Evolutionary conservation across 2,329 filamentous ascomycete species (phyloP).

Genomic region (Chaetomium globosum): DNA sequence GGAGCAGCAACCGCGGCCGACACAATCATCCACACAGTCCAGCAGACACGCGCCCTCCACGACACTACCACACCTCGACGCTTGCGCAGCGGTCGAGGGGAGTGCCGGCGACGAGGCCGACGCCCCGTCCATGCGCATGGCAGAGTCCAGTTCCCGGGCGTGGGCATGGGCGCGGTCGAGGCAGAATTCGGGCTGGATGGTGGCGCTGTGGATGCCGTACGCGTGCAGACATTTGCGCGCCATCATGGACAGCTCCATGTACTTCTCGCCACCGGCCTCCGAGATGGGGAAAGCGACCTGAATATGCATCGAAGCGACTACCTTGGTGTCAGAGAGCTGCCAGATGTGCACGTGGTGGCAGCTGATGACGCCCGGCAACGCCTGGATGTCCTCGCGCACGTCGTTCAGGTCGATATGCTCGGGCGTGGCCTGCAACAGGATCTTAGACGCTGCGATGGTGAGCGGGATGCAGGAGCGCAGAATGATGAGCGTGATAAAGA

Average conservation of each 20-base stretch:
- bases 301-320: slow-evolving; percentile 90
- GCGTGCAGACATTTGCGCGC: slow-evolving; percentile 88
- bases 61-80: slow-evolving; percentile 34
- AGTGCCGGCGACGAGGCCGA: slow-evolving; percentile 30
- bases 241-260: slow-evolving; percentile 85
- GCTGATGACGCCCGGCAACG: slow-evolving; percentile 80
- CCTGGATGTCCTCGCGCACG: slow-evolving; percentile 87
- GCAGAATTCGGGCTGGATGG: slow-evolving; percentile 91
- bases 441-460: slow-evolving; percentile 77
- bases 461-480: slow-evolving; percentile 75
- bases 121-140: slow-evolving; percentile 44
- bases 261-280: slow-evolving; percentile 73
- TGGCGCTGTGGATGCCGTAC: slow-evolving; percentile 95
- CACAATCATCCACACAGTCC: slow-evolving; percentile 55
- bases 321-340: slow-evolving; percentile 93
- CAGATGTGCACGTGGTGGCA: slow-evolving; percentile 97
- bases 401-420: slow-evolving; percentile 85
- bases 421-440: slow-evolving; percentile 91
- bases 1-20: slow-evolving; percentile 51
- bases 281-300: slow-evolving; percentile 89
- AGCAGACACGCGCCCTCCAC: slow-evolving; percentile 49
- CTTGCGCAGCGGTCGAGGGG: slow-evolving; percentile 14
- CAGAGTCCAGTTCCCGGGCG: slow-evolving; percentile 33
- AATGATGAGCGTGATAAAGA: slow-evolving; percentile 86
- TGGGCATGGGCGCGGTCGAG: slow-evolving; percentile 52